Base-by-base conservation (phyloP, 78 protist genomes). In the Dictyostelium brefeldianum region DNA sequence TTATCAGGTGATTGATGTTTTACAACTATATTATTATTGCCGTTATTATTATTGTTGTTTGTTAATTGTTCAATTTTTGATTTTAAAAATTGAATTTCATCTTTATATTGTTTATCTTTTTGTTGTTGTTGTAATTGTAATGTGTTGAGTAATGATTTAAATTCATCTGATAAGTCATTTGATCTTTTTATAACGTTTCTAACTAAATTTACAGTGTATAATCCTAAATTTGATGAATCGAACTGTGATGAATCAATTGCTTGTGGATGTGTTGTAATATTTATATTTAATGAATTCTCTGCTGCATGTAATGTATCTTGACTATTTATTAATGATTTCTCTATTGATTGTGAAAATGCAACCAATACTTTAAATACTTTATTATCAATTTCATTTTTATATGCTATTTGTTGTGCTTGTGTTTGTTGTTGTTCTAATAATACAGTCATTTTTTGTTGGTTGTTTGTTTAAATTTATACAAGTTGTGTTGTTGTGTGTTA, bases 331-430 rank as follows among this genome's bases (percentile, higher is more conserved):
- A 85, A 48, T 17, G 92, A 85, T 85, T 62, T 77, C 41, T 85
- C 92, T 12, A 85, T 27, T 5, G 36, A 27, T 71, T 74, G 82
- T 62, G 92, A 85, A 64, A 77, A 85, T 43, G 92, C 92, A 25
- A 77, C 69, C 5, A 85, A 85, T 25, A 85, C 92, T 62, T 85
- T 85, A 29, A 85, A 85, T 20, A 85, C 64, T 64, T 85, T 54
- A 8, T 15, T 50, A 56, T 80, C 92, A 59, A 77, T 47, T 85
- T 54, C 43, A 48, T 18, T 50, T 25, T 65, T n/a, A 15, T 43
- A 77, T 36, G 43, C 43, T 36, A 36, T 36, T 36, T 36, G 43
- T 59, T 48, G 74, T 79, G 57, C 51, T 12, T 56, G 11, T 18
- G 5, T 67, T 59, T 48, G 74, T 65, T 81, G 43, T 64, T 62